Evolutionary conservation across 129 eudicot species (phyloP), one percentile per base, ranked within the genome.

Genomic region (Gnaphalium uliginosum): DNA sequence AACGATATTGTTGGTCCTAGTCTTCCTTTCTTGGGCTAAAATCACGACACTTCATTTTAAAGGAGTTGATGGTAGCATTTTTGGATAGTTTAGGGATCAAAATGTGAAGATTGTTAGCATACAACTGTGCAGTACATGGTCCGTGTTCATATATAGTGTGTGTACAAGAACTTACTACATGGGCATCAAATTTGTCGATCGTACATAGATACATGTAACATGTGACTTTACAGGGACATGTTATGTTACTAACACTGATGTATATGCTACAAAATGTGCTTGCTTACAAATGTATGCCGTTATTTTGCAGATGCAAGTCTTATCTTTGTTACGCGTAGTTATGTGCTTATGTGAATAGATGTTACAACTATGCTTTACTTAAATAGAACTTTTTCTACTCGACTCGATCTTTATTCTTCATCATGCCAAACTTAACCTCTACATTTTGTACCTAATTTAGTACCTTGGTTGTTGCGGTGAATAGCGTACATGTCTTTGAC

Each of bases 31-130:
- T 54, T 25, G 43, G 53, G 70, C 46, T 64, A 35, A 30, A 65
- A 65, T 69, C 33, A 41, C 71, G 23, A 76, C 17, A 76, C 22
- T 19, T 73, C n/a, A 56, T 23, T 66, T 65, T 29, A 14, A 50
- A 67, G 18, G 41, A 35, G 15, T 43, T 57, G n/a, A 4, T 60
- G 30, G 57, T 65, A 54, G 26, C 81, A 21, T 78, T 78, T 43
- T 78, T 48, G 48, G 62, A 74, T 64, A 25, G 74, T 26, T 26
- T 30, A n/a, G 51, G 57, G 77, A 59, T 73, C 57, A 43, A 59
- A 73, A 37, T 30, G 33, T 2, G 14, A 57, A 22, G 26, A 63
- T 63, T n/a, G 50, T 68, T 69, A 46, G 73, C 73, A 41, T 73
- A 56, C 37, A 23, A 57, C 17, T 19, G 30, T 14, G 53, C 43